Percentiles rank a stretch among this genome's conserved stretches.
Evolutionary conservation across 495 filamentous ascomycete species (phyloP).

Genomic region (Penicillium fimorum): DNA sequence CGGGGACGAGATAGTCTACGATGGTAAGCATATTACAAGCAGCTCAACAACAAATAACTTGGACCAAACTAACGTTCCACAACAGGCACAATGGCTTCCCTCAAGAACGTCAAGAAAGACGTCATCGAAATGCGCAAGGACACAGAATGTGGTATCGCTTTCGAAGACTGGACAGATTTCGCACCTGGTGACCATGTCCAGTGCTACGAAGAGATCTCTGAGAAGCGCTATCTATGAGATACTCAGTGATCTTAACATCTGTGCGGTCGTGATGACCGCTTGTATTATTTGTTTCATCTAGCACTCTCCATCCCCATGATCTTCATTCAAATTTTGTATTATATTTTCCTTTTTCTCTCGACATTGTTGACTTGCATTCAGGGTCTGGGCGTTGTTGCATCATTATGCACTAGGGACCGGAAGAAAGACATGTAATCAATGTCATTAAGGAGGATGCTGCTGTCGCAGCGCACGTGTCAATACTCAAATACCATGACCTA

Average conservation of each 20-base stretch:
- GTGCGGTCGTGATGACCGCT: slow-evolving; percentile 5
- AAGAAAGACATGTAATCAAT: slow-evolving; percentile 8
- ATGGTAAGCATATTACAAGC: slow-evolving; percentile 61
- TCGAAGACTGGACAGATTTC: slow-evolving; percentile 76
- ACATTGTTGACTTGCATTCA: slow-evolving; percentile 19
- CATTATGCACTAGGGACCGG: background rate
- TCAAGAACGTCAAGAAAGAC: slow-evolving; percentile 93
- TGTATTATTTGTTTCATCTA: slow-evolving; percentile 22
- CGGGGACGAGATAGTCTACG: slow-evolving; percentile 65
- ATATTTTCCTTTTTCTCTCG: slow-evolving; percentile 14
- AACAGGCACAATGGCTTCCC: slow-evolving; percentile 68
- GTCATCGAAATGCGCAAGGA: slow-evolving; percentile 85
- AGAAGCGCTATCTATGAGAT: slow-evolving; percentile 58
- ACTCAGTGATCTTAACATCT: background rate
- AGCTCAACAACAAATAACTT: background rate
- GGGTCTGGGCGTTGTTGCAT: slow-evolving; percentile 22
- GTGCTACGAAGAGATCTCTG: slow-evolving; percentile 73
- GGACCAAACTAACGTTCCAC: slow-evolving; percentile 8
- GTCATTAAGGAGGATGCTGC: slow-evolving; percentile 6
- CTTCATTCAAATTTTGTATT: slow-evolving; percentile 12
- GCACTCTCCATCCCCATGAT: slow-evolving; percentile 10
- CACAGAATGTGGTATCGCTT: slow-evolving; percentile 86
- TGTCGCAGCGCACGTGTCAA: slow-evolving; percentile 2
- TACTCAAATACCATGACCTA: background rate
- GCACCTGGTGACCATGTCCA: slow-evolving; percentile 81